Base-by-base conservation (phyloP, 257 asterid species). In the Buddleja alternifolia region DNA sequence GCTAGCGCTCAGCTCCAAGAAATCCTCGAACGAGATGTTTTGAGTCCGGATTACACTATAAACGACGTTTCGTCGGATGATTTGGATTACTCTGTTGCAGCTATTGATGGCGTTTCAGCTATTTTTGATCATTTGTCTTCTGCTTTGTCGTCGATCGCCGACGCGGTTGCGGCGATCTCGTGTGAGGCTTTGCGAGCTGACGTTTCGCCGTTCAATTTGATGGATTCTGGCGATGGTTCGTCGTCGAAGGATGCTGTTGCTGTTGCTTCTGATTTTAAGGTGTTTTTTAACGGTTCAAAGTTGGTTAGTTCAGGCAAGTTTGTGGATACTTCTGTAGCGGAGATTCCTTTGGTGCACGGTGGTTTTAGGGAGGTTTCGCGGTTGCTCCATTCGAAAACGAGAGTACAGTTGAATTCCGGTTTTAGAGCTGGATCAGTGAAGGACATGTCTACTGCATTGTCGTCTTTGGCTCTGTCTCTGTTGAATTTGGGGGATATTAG, bases 201-300 rank as follows among this genome's bases (percentile, higher is more conserved):
- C 34, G 52, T 54, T 7, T 71, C 89, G 1, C 73, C 86, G n/a
- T 94, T 94, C 72, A 84, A 86, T 77, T 73, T 91, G 75, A 82
- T 80, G 36, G 97, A 94, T 75, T 89, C 99, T 0, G 99, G 99
- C 6, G 99, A 94, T 55, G 99, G 99, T 64, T 87, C 96, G 4
- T 57, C 88, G 3, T 63, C 85, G 41, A 94, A 94, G 85, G 99
- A 91, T 44, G 92, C 88, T 7, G 97, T 89, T 14, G 78, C 90
- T 1, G 99, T 89, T 4, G 97, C 97, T 9, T 21, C 95, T 1
- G 97, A 88, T 74, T 77, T 87, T 51, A 91, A 83, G 81, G 86
- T 86, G 3, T 85, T 89, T 45, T 79, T 89, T 53, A 89, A 81
- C 15, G 96, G 88, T 16, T 94, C 99, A 1, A 94, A 94, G 83